Percentiles rank a stretch among this genome's conserved stretches.
Evolutionary conservation across 768 basidiomycete genomes (phyloP).

Genomic region (Tulasnella sp.): DNA sequence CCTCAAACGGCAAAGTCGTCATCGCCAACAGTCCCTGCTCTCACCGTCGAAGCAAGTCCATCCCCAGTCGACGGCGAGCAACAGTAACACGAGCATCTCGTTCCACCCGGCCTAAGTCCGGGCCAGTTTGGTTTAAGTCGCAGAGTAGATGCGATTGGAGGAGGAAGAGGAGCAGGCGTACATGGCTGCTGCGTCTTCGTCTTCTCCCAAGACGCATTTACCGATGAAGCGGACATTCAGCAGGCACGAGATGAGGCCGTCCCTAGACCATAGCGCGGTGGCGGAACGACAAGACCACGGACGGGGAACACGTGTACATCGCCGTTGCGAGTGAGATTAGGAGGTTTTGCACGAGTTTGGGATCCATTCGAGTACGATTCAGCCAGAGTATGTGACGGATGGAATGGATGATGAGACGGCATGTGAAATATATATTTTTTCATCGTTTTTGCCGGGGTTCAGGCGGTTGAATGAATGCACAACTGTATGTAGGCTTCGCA

Average conservation of each 20-base stretch:
- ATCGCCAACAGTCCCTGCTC: constrained; percentile 1
- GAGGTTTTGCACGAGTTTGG: constrained; percentile 78
- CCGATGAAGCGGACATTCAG: neutral
- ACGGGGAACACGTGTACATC: constrained; percentile 83
- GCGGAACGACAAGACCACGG: neutral
- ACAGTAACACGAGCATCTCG: constrained; percentile 56
- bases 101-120: constrained; percentile 46
- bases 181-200: constrained; percentile 21
- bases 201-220: neutral
- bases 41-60: constrained; percentile 32
- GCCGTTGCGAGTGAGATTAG: constrained; percentile 76
- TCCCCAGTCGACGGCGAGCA: constrained; percentile 16
- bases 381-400: constrained; percentile 53
- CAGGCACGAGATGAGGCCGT: neutral
- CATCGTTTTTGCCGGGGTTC: too few relatives aligned
- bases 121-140: constrained; percentile 55
- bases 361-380: constrained; percentile 91
- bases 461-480: too few relatives aligned
- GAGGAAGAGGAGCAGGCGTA: constrained; percentile 20
- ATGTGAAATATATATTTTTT: neutral
- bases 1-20: neutral
- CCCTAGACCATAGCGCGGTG: constrained; percentile 4
- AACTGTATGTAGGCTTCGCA: constrained; percentile 39
- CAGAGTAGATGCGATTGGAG: constrained; percentile 54
- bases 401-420: constrained; percentile 7